Evolutionary conservation across 1,284 basidiomycete genomes (phyloP).

Genomic region (Stereum hirsutum): DNA sequence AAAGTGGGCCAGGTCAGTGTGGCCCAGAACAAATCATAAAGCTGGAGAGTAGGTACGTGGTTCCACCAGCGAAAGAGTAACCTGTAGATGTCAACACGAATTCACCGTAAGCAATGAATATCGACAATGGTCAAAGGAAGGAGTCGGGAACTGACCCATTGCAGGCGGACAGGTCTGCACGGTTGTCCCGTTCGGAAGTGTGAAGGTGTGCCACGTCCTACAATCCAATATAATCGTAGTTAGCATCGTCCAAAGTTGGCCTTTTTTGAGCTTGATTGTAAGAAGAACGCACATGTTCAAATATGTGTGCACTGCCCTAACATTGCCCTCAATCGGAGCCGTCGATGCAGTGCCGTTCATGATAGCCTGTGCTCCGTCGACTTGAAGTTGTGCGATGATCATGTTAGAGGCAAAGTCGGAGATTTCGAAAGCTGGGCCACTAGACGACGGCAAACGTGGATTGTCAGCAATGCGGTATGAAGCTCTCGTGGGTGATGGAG

Average conservation of each 20-base stretch:
- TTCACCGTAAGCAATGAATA: not conserved
- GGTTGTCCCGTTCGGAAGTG: slow-evolving; percentile 54
- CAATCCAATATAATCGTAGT: not conserved
- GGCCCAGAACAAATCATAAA: too few relatives aligned
- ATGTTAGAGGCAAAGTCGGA: slow-evolving; percentile 68
- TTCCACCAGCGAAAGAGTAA: slow-evolving; percentile 61
- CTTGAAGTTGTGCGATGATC: slow-evolving; percentile 61
- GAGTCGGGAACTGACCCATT: slow-evolving; percentile 40
- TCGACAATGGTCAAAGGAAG: too few relatives aligned
- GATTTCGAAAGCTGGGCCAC: slow-evolving; percentile 62
- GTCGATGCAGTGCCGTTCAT: slow-evolving; percentile 44
- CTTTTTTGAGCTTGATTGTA: not conserved
- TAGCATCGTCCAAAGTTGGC: not conserved
- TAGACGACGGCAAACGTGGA: slow-evolving; percentile 16
- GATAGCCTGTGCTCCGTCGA: slow-evolving; percentile 51
- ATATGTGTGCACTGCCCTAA: slow-evolving; percentile 60
- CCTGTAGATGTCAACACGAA: slow-evolving; percentile 4
- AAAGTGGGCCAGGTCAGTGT: not conserved
- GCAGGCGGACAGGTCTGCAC: slow-evolving; percentile 74
- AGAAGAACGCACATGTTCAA: slow-evolving; percentile 48
- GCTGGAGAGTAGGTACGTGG: slow-evolving; percentile 61
- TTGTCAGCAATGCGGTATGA: not conserved
- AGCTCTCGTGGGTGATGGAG: not conserved
- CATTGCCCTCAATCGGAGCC: slow-evolving; percentile 40
- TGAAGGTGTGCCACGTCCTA: slow-evolving; percentile 46